Evolutionary conservation across 495 filamentous ascomycete species (phyloP).

Genomic region (Lophiotrema nucula): DNA sequence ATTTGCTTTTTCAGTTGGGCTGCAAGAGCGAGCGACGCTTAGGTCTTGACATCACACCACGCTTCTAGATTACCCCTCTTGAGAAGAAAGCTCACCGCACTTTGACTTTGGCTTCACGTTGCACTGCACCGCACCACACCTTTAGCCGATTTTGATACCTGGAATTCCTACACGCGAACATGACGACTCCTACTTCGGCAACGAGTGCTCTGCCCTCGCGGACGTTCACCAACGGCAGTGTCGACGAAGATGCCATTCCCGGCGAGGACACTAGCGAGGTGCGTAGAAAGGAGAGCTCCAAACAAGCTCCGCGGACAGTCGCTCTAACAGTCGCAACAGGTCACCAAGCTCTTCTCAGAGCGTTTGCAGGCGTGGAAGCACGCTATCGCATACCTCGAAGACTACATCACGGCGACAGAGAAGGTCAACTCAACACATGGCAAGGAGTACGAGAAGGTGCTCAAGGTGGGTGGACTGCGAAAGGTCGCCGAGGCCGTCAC

Average conservation of each 20-base stretch:
- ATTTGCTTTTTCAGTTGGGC: too few relatives aligned
- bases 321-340: conserved; percentile 41
- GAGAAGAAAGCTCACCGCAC: too few relatives aligned
- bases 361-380: conserved; percentile 94
- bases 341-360: conserved; percentile 70
- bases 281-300: conserved; percentile 33
- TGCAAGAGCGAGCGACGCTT: too few relatives aligned
- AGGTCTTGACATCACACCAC: too few relatives aligned
- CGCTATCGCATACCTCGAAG: conserved; percentile 82
- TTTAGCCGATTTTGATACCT: neutral
- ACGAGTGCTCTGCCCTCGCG: conserved; percentile 31
- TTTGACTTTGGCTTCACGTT: neutral
- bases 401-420: conserved; percentile 79
- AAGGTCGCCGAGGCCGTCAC: too few relatives aligned
- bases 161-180: neutral
- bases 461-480: conserved; percentile 62
- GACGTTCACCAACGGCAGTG: conserved; percentile 35
- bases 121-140: neutral
- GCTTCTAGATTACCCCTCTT: too few relatives aligned
- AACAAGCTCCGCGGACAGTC: neutral
- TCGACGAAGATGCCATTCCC: conserved; percentile 65
- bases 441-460: conserved; percentile 92
- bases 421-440: conserved; percentile 79
- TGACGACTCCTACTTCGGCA: conserved; percentile 25
- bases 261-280: conserved; percentile 78